Evolutionary conservation across 805 yeast genomes (phyloP).

Genomic region (Komagataella pseudopastoris): DNA sequence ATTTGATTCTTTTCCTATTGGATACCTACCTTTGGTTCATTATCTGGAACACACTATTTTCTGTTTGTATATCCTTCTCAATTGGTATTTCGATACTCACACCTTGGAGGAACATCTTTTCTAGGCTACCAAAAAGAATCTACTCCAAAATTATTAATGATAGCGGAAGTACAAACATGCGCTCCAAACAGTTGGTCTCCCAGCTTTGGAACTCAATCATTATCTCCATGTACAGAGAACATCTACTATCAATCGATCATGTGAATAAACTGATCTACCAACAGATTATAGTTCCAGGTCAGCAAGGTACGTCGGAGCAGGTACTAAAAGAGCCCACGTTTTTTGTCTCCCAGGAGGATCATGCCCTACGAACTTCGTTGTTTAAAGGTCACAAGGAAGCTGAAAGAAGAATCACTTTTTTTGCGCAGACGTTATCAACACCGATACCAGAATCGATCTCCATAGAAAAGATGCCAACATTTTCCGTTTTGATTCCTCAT

Average conservation of each 20-base stretch:
- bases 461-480: slow-evolving; percentile 31
- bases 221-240: slow-evolving; percentile 41
- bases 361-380: slow-evolving; percentile 20
- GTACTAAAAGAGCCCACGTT: slow-evolving; percentile 33
- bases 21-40: slow-evolving; percentile 49
- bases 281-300: slow-evolving; percentile 18
- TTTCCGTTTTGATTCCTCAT: slow-evolving; percentile 39
- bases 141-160: slow-evolving; percentile 30
- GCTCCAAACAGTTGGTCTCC: slow-evolving; percentile 25
- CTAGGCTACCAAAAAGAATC: slow-evolving; percentile 36
- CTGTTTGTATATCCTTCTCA: slow-evolving; percentile 32
- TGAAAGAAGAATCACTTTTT: slow-evolving; percentile 35
- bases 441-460: slow-evolving; percentile 35
- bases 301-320: slow-evolving; percentile 17
- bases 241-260: slow-evolving; percentile 35
- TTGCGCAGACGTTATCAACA: slow-evolving; percentile 38
- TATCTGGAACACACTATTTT: slow-evolving; percentile 38
- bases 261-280: slow-evolving; percentile 19
- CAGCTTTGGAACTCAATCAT: slow-evolving; percentile 43
- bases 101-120: slow-evolving; percentile 44
- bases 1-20: slow-evolving; percentile 34
- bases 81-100: slow-evolving; percentile 42
- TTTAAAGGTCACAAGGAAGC: slow-evolving; percentile 28
- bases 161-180: slow-evolving; percentile 29
- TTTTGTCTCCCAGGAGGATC: slow-evolving; percentile 35